Base-by-base conservation (phyloP, 2,329 filamentous ascomycete species). In the Niveomyces coronatus region DNA sequence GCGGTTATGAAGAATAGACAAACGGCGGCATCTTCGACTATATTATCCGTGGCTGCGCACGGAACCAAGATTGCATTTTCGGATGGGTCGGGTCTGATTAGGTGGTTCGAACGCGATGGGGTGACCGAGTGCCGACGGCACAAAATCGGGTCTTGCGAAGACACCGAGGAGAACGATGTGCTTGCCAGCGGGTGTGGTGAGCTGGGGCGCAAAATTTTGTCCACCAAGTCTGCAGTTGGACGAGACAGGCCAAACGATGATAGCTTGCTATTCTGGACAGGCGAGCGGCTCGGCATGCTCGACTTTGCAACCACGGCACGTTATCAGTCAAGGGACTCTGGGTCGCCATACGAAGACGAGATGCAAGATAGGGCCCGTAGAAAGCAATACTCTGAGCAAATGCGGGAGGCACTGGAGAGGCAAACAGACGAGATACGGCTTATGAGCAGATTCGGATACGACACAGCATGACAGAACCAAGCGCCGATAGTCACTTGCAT, bases 81-180 rank as follows among this genome's bases (percentile, higher is more conserved):
- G 3, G 89, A 96, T 51, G 83, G 83, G 1, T 77, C 85, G 17
- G 89, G 89, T 0, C 77, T 81, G 35, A 58, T 96, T 45, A 89
- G 86, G 55, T 96, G 89, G 88, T 76, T 93, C 31, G 89, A 96
- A 58, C 71, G 88, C 24, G 86, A 95, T 52, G 87, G 84, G 1
- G 67, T 69, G 43, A 78, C 74, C 5, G 73, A 79, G 47, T 70
- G 72, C 29, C 64, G 74, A 35, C 58, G 62, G 44, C 62, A 68
- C 44, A 68, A 62, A 46, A 70, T 80, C 19, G 73, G 76, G 2
- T 65, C 74, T 42, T 71, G 70, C 49, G 67, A n/a, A n/a, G n/a
- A 74, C 43, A 51, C 57, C 33, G 54, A 60, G 18, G 61, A 63
- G 30, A 60, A 62, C 8, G 73, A 68, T 9, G 60, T 74, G 18